phyloP scores from a whole-genome alignment of 495 filamentous ascomycete species.

The Aspergillus coremiiformis region DNA sequence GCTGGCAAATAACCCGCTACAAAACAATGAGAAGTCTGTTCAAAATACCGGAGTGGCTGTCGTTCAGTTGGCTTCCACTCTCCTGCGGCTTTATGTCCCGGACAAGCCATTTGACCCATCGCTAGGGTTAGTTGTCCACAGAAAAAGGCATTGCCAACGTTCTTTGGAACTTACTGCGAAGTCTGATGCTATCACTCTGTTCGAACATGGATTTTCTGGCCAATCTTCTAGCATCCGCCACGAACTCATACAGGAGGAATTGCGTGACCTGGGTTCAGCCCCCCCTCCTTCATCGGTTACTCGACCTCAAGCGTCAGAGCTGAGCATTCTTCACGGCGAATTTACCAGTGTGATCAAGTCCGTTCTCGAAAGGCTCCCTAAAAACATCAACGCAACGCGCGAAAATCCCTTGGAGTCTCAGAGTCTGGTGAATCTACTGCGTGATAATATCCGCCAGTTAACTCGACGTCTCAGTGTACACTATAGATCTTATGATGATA shows the following conservation, averaged over 20 bases:
- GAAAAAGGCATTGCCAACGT: constrained; percentile 53
- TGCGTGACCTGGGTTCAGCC: constrained; percentile 53
- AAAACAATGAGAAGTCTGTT: constrained; percentile 9
- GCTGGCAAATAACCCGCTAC: constrained; percentile 11
- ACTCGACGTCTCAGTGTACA: constrained; percentile 54
- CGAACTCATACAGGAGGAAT: constrained; percentile 50
- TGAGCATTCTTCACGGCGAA: constrained; percentile 70
- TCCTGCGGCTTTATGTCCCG: constrained; percentile 74
- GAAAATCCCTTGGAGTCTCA: constrained; percentile 15
- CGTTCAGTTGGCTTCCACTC: constrained; percentile 35
- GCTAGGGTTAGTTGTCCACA: constrained; percentile 62
- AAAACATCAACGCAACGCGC: constrained; percentile 23
- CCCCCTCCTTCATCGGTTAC: constrained; percentile 59
- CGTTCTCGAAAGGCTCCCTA: constrained; percentile 50
- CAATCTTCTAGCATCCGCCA: constrained; percentile 55
- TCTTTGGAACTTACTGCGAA: constrained; percentile 46
- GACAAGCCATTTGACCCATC: constrained; percentile 83
- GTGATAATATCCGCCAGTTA: constrained; percentile 65
- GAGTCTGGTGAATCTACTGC: constrained; percentile 46
- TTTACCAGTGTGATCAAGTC: constrained; percentile 67
- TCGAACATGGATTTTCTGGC: constrained; percentile 62
- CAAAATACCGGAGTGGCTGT: constrained; percentile 25
- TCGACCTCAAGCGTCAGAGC: constrained; percentile 58
- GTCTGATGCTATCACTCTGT: constrained; percentile 53
- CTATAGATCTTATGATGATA: constrained; percentile 75